Conservation (phyloP, 2,329 filamentous ascomycete genomes). For the Periconia sp. region DNA sequence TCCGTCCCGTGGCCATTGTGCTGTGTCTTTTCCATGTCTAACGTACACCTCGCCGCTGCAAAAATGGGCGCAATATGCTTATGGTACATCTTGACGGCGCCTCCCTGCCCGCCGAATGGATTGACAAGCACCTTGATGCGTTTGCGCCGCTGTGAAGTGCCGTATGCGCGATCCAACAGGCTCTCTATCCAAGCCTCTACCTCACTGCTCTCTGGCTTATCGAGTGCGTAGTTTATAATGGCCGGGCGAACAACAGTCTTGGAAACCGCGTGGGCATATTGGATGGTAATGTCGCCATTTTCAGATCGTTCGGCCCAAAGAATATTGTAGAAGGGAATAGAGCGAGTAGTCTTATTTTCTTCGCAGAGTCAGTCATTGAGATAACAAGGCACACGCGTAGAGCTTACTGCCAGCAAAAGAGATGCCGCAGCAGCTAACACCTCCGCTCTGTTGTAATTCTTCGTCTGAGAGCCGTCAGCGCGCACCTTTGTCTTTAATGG, state of each 20-base stretch:
- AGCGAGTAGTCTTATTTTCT: constrained; percentile 54
- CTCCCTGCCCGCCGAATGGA: constrained; percentile 83
- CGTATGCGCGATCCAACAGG: constrained; percentile 73
- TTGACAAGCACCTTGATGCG: constrained; percentile 89
- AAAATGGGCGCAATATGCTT: constrained; percentile 79
- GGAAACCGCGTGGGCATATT: constrained; percentile 65
- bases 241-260: constrained; percentile 62
- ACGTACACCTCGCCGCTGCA: constrained; percentile 72
- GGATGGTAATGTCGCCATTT: constrained; percentile 64
- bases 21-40: constrained; percentile 73
- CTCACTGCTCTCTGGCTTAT: constrained; percentile 53
- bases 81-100: constrained; percentile 72
- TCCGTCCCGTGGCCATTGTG: constrained; percentile 76
- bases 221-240: constrained; percentile 63
- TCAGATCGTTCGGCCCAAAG: constrained; percentile 74
- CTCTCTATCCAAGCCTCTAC: constrained; percentile 63
- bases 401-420: constrained; percentile 50
- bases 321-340: constrained; percentile 79
- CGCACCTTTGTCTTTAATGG: not conserved
- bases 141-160: constrained; percentile 66
- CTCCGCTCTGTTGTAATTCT: constrained; percentile 51
- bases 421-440: constrained; percentile 59
- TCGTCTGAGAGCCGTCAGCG: constrained; percentile 50
- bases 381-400: not conserved
- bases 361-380: constrained; percentile 11